Evolutionary conservation across 768 basidiomycete species (phyloP).

Genomic region (Rhodosporidiobolus sp.): DNA sequence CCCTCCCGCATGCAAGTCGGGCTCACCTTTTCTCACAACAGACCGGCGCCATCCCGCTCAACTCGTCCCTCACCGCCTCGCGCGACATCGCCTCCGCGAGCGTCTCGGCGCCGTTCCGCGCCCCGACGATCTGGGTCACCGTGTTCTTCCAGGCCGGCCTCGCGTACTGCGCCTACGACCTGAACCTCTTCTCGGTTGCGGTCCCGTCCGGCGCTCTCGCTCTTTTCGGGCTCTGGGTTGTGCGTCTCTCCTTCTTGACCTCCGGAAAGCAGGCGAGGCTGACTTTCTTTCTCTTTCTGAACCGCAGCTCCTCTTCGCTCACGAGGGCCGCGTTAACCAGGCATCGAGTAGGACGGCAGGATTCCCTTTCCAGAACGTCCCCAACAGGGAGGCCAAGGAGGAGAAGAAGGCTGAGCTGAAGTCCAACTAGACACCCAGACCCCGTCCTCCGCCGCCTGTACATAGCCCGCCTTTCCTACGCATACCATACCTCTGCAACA

Average conservation of each 20-base stretch:
- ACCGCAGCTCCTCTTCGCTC: slow-evolving; percentile 26
- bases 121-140: slow-evolving; percentile 15
- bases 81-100: not conserved
- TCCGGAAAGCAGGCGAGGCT: too few species aligned
- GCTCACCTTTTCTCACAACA: not conserved
- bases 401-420: not conserved
- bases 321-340: slow-evolving; percentile 25
- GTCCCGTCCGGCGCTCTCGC: not conserved
- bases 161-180: slow-evolving; percentile 15
- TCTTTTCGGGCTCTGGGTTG: slow-evolving; percentile 25
- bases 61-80: slow-evolving; percentile 20
- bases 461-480: not conserved
- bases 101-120: slow-evolving; percentile 22
- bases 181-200: slow-evolving; percentile 12
- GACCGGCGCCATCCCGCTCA: slow-evolving; percentile 32
- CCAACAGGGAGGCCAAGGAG: slow-evolving; percentile 20
- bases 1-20: too few species aligned
- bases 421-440: not conserved
- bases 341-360: not conserved
- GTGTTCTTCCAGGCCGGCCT: slow-evolving; percentile 20
- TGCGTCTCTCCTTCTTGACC: slow-evolving; percentile 1
- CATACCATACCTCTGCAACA: not conserved
- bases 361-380: slow-evolving; percentile 33
- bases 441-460: not conserved
- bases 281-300: not conserved